Evolutionary conservation across 768 basidiomycete species (phyloP), one percentile per base, ranked within the genome.

Genomic region (Tylopilus plumbeoviolaceoides): DNA sequence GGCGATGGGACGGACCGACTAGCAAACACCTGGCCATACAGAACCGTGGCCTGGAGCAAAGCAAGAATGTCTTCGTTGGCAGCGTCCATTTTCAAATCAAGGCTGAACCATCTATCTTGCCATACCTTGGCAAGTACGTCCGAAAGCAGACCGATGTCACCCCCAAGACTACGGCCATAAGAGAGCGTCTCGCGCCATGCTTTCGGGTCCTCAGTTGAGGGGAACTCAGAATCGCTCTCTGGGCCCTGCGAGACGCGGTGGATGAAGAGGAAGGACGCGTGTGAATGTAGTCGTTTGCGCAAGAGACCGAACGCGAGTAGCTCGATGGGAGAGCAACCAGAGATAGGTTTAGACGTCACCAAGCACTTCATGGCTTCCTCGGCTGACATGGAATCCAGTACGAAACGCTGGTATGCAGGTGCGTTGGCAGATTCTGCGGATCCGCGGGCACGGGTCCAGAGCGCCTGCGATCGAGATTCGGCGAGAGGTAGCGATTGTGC

Each of bases 131-230:
- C 85, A 27, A 89, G 72, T 7, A 70, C 61, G 57, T 75, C 72
- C 1, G 79, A 85, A 15, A 90, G 71, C 48, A 75, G 69, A 4
- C 75, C 76, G 0, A 81, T 75, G 11, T 66, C 61, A 1, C 86
- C 87, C 3, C 87, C 85, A 7, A 91, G 76, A 49, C 82, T 80
- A 43, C 74, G 75, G 20, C 85, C 84, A 23, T 81, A 80, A 7
- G 79, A 78, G 36, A 89, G 65, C 0, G 83, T 82, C 30, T 67
- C 70, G 48, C 69, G 65, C 65, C 77, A 74, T 56, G 76, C 76
- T 36, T 70, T 66, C n/a, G 55, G 56, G 54, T 62, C 55, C 33
- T 64, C 55, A 58, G 60, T 53, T n/a, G 58, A 49, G 4, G 51
- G 60, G 48, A 62, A 61, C 25, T 51, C 54, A n/a, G 27, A 39